A percentile compares a stretch with the other conserved stretches of the same genome.
These are phyloP conservation scores for Leccinum variicolor DNA, from an alignment of 768 basidiomycete genomes.

Conservation along the genomic window DNA sequence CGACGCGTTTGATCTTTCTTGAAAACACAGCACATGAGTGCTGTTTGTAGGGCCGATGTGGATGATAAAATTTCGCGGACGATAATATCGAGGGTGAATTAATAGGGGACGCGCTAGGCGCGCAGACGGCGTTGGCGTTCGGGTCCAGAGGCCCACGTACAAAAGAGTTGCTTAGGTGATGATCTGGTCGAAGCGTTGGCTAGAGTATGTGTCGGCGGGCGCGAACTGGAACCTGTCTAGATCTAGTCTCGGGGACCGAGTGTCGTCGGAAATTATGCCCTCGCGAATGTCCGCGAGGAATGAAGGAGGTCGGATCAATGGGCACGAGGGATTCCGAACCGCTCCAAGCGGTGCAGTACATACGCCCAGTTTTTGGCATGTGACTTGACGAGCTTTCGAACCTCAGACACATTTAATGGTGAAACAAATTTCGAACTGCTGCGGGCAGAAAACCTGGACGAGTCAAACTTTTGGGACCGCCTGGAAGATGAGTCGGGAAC, in stretches of 20 bases:
- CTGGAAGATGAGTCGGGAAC: neutral
- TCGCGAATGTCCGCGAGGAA: conserved; percentile 40
- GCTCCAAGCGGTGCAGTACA: conserved; percentile 39
- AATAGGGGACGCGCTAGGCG: conserved; percentile 22
- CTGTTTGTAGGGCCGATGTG: conserved; percentile 98
- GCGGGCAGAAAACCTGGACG: neutral
- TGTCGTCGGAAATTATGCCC: conserved; percentile 25
- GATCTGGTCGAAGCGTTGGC: conserved; percentile 42
- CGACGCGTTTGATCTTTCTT: conserved; percentile 84
- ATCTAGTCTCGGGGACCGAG: conserved; percentile 30
- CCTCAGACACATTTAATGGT: conserved; percentile 6
- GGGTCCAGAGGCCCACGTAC: conserved; percentile 49
- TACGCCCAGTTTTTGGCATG: conserved; percentile 40
- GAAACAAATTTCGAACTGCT: neutral
- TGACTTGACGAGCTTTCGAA: conserved; percentile 30
- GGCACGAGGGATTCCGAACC: conserved; percentile 45
- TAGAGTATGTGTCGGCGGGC: conserved; percentile 23
- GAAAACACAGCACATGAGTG: neutral
- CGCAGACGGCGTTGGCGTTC: conserved; percentile 24
- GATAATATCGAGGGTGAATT: conserved; percentile 38
- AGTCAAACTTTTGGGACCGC: neutral
- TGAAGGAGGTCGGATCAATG: conserved; percentile 37
- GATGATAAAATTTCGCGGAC: conserved; percentile 74
- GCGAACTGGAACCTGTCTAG: conserved; percentile 43
- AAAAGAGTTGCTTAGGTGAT: conserved; percentile 54